Conservation (phyloP, 345 rosid genomes). For the Dipteronia sinensis region DNA sequence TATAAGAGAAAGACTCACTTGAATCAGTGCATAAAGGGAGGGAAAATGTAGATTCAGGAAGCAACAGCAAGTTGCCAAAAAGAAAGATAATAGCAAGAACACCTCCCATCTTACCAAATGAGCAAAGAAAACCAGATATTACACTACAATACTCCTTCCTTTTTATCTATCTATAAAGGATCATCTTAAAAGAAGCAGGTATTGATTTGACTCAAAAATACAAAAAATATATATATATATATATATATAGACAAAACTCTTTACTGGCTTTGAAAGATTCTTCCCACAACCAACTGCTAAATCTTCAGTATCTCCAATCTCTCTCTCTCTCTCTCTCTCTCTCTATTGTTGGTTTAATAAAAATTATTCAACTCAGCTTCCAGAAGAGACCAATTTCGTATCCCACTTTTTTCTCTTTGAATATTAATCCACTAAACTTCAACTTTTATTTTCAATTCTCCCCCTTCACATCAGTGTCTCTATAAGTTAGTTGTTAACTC, state of each 20-base stretch:
- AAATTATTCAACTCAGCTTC: no score
- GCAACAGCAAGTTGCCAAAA: constrained; percentile 40
- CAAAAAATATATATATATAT: no score
- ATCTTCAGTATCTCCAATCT: constrained; percentile 5
- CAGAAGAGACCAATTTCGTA: no score
- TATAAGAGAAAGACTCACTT: constrained; percentile 39
- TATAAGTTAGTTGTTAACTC: background rate
- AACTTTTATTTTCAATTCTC: no score
- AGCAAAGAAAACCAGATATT: constrained; percentile 4
- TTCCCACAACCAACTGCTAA: constrained; percentile 26
- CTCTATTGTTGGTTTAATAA: no score
- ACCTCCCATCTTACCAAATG: constrained; percentile 41
- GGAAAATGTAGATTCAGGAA: constrained; percentile 46
- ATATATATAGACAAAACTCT: constrained; percentile 5
- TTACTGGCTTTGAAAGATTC: constrained; percentile 27
- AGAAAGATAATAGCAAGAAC: constrained; percentile 38
- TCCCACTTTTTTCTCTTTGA: no score
- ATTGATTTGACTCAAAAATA: constrained; percentile 17
- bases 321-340: background rate
- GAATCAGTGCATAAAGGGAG: constrained; percentile 66
- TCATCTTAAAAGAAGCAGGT: constrained; percentile 22
- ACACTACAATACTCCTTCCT: constrained; percentile 6
- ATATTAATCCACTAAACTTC: no score
- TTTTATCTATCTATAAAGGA: constrained; percentile 29
- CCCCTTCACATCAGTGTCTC: no score